Evolutionary conservation across 2,329 filamentous ascomycete species (phyloP).

Genomic region (Exophiala viscosa): DNA sequence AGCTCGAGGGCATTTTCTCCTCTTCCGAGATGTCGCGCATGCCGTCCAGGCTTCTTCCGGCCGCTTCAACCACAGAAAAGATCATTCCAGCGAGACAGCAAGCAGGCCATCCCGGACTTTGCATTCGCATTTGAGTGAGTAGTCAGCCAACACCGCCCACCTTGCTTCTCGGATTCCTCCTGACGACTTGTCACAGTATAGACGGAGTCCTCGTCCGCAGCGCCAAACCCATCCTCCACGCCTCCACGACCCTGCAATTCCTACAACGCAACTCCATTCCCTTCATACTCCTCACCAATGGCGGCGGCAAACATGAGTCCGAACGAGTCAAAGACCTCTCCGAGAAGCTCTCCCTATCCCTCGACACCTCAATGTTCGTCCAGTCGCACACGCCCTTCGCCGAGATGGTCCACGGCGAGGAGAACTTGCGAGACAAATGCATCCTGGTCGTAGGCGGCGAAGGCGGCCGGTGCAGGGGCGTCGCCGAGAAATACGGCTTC

Average conservation of each 20-base stretch:
- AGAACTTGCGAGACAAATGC: slow-evolving; percentile 56
- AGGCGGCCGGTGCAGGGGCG: slow-evolving; percentile 62
- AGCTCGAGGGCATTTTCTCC: slow-evolving; percentile 5
- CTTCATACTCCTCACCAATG: slow-evolving; percentile 94
- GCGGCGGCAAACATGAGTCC: slow-evolving; percentile 78
- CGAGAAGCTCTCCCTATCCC: slow-evolving; percentile 57
- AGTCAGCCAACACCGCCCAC: neutral
- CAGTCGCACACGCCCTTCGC: slow-evolving; percentile 90
- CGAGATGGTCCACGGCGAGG: slow-evolving; percentile 60
- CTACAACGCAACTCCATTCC: slow-evolving; percentile 74
- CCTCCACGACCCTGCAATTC: slow-evolving; percentile 66
- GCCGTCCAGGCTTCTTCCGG: neutral
- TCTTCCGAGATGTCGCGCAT: neutral
- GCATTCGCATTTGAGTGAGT: slow-evolving; percentile 29
- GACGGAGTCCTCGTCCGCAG: slow-evolving; percentile 93
- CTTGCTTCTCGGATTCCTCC: neutral
- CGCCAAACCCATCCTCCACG: slow-evolving; percentile 72
- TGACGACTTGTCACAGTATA: slow-evolving; percentile 54
- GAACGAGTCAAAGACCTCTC: slow-evolving; percentile 69
- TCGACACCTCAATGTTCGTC: slow-evolving; percentile 69
- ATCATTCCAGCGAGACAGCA: slow-evolving; percentile 7
- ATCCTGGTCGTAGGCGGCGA: slow-evolving; percentile 71
- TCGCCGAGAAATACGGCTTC: slow-evolving; percentile 77
- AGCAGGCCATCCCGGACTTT: slow-evolving; percentile 20
- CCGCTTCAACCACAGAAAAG: neutral